Percentiles rank a stretch among this genome's conserved stretches.
phyloP scores from a whole-genome alignment of 2,329 filamentous ascomycete genomes.

The Fusarium sulawesiense region DNA sequence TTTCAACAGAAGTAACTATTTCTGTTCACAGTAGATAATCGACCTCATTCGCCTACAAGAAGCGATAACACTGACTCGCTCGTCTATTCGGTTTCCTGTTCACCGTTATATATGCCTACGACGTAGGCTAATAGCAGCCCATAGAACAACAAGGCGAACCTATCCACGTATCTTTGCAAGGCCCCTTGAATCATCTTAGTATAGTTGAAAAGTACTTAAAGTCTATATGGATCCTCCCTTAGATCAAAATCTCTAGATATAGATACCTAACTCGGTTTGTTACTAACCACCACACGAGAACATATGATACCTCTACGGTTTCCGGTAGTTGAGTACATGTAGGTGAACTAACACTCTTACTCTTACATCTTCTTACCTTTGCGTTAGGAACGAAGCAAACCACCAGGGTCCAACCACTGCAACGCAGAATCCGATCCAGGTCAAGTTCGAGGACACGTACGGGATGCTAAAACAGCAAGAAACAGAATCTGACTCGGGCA shows the following conservation, averaged over 20 bases:
- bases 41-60: background rate
- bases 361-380: background rate
- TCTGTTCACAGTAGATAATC: background rate
- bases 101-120: background rate
- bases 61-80: background rate
- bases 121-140: no score
- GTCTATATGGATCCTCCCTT: no score
- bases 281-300: no score
- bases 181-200: slow-evolving; percentile 20
- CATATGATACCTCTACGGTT: background rate
- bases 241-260: no score
- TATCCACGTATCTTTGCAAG: background rate
- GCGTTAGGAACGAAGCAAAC: background rate
- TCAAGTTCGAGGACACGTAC: background rate
- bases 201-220: slow-evolving; percentile 4
- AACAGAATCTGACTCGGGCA: no score
- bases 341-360: background rate
- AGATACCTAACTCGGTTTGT: no score
- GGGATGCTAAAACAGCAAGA: background rate
- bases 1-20: background rate
- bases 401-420: background rate
- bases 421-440: no score
- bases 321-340: background rate
- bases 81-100: background rate
- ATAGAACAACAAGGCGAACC: background rate